phyloP scores from a whole-genome alignment of 495 filamentous ascomycete genomes.

The Filosporella fistucella region DNA sequence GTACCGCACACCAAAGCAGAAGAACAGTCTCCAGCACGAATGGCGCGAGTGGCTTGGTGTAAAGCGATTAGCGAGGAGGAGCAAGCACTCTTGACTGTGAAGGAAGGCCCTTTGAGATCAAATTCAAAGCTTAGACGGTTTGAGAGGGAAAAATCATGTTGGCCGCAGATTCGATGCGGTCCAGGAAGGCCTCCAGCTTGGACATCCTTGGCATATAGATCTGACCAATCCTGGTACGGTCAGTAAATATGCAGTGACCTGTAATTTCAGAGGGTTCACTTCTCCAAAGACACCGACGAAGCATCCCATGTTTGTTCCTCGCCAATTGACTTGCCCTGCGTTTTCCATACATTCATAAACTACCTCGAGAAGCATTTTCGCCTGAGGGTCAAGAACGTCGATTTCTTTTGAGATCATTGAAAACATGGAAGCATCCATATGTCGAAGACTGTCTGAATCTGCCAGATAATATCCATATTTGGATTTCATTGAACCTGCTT shows the following conservation, averaged over 20 bases:
- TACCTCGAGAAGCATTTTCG: constrained; percentile 49
- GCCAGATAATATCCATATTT: constrained; percentile 4
- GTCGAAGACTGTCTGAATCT: background rate
- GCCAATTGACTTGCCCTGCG: constrained; percentile 3
- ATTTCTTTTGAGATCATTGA: constrained; percentile 38
- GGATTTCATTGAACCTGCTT: background rate
- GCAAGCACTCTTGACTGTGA: constrained; percentile 73
- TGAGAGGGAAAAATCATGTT: too few relatives aligned
- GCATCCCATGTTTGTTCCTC: too few relatives aligned
- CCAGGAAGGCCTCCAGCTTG: too few relatives aligned
- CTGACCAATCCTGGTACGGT: too few relatives aligned
- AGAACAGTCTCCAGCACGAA: constrained; percentile 6
- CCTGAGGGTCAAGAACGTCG: constrained; percentile 50
- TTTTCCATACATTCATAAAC: constrained; percentile 20
- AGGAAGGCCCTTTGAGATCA: constrained; percentile 40
- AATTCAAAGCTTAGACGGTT: constrained; percentile 58
- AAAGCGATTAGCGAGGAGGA: constrained; percentile 47
- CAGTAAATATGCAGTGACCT: too few relatives aligned
- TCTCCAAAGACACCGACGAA: too few relatives aligned
- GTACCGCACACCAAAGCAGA: constrained; percentile 8
- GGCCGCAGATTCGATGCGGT: too few relatives aligned
- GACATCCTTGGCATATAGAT: too few relatives aligned
- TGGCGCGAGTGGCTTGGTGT: constrained; percentile 2
- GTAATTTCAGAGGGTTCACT: too few relatives aligned
- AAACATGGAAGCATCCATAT: constrained; percentile 35